A percentile compares a stretch with the other conserved stretches of the same genome.
Conservation (phyloP, 805 yeast genomes). For the Yarrowia sp. region DNA sequence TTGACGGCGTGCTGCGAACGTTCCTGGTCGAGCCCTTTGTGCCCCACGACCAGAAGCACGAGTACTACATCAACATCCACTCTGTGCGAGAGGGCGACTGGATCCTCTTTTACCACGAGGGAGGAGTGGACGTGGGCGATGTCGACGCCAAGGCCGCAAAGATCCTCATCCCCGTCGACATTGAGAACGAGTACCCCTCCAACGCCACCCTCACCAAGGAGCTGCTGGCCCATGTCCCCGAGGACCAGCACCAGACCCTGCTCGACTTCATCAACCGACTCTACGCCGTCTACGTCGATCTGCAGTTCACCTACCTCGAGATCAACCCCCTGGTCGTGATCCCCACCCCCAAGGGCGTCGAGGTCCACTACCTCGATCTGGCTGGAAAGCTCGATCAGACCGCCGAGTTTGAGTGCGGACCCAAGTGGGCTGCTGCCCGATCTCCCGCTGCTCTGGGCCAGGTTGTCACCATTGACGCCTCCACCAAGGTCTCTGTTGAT, state of each 20-base stretch:
- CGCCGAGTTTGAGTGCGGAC: conserved; percentile 50
- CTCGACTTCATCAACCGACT: conserved; percentile 48
- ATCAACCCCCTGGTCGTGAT: conserved; percentile 49
- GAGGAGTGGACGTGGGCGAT: conserved; percentile 50
- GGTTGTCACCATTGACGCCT: conserved; percentile 31
- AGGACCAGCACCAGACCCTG: conserved; percentile 43
- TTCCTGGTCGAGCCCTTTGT: conserved; percentile 50
- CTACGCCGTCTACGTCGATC: conserved; percentile 48
- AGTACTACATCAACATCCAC: conserved; percentile 50
- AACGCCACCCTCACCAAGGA: conserved; percentile 39
- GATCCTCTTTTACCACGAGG: conserved; percentile 49
- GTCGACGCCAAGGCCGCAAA: conserved; percentile 48
- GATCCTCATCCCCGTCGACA: conserved; percentile 46
- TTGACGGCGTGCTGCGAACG: conserved; percentile 43
- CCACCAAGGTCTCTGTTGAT: conserved; percentile 39
- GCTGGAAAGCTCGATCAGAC: conserved; percentile 51
- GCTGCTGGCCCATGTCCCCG: conserved; percentile 44
- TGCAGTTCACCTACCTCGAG: conserved; percentile 48
- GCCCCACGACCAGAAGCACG: conserved; percentile 47
- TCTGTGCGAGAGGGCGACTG: conserved; percentile 50
- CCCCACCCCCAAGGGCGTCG: conserved; percentile 42
- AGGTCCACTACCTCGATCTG: conserved; percentile 47
- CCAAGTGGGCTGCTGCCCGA: conserved; percentile 50
- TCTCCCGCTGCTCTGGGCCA: conserved; percentile 45
- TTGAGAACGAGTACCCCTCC: conserved; percentile 43